Evolutionary conservation across 768 basidiomycete genomes (phyloP), one percentile per base, ranked within the genome.

Genomic region (Calocybe indica): DNA sequence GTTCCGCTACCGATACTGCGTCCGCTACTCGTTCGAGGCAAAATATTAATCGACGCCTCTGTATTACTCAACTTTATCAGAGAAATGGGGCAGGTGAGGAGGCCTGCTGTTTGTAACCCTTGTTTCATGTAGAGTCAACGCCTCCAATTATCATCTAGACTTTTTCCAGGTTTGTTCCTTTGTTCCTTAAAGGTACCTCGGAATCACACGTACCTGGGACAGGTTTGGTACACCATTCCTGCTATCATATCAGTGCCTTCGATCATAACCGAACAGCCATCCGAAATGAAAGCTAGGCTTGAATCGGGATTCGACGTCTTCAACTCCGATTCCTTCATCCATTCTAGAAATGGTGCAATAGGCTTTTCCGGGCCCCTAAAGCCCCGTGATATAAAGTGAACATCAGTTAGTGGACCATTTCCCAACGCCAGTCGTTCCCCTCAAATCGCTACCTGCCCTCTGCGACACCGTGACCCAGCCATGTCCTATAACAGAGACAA

Each of bases 401-500:
- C 32, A 33, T 15, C 49, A n/a, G 40, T 15, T 31, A n/a, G n/a
- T 41, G 30, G 38, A 39, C 14, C 38, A 5, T 12, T 2, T 15
- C 40, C 12, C 28, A 43, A 14, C 28, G 14, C 15, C 28, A 36
- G 7, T 5, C 2, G 5, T 2, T 15, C 45, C 45, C 45, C 37
- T 32, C 40, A 15, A 31, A 13, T 14, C 43, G 7, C 47, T 11
- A 45, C 15, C 37, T 12, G 43, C 37, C 38, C 35, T n/a, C 42
- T 31, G 13, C 35, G n/a, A 5, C 29, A 37, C 33, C 38, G 11
- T 5, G 3, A 31, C 38, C 40, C 34, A 42, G 52, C 34, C 45
- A 62, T 57, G 58, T 60, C 62, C 22, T 55, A 60, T 53, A 52
- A 54, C 57, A 49, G 49, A 50, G 46, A 47, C 41, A 54, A 51